Conservation (phyloP, 805 yeast genomes). For the Teunomyces cretensis region DNA sequence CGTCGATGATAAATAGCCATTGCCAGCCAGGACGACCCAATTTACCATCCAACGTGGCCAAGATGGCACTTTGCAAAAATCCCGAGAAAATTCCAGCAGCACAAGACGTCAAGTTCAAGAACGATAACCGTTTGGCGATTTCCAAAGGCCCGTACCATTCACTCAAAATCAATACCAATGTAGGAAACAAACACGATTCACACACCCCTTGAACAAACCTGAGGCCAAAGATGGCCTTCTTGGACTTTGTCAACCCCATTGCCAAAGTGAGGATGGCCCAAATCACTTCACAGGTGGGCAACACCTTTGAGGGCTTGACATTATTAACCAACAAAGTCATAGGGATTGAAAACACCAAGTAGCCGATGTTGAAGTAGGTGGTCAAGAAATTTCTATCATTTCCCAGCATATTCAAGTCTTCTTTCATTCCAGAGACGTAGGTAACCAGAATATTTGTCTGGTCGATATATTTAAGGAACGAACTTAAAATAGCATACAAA, state of each 20-base stretch:
- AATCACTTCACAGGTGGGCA: slow-evolving; percentile 31
- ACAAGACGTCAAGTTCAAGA: slow-evolving; percentile 1
- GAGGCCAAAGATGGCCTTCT: slow-evolving; percentile 13
- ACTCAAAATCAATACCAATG: slow-evolving; percentile 16
- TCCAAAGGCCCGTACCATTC: slow-evolving; percentile 21
- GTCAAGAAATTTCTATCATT: slow-evolving; percentile 11
- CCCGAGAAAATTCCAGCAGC: slow-evolving; percentile 15
- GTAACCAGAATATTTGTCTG: slow-evolving; percentile 22
- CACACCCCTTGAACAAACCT: slow-evolving; percentile 25
- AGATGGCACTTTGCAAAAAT: slow-evolving; percentile 20
- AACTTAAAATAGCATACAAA: slow-evolving; percentile 15
- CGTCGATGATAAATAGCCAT: slow-evolving; percentile 44
- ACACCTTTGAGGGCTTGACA: slow-evolving; percentile 27
- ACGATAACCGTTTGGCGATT: slow-evolving; percentile 10
- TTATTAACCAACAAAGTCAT: slow-evolving; percentile 14
- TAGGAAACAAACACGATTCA: slow-evolving; percentile 22
- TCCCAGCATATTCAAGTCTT: slow-evolving; percentile 16
- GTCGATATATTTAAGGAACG: slow-evolving; percentile 17
- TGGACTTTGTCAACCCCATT: slow-evolving; percentile 26
- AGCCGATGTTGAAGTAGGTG: slow-evolving; percentile 13
- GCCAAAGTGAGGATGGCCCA: slow-evolving; percentile 40
- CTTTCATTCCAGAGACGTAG: slow-evolving; percentile 20
- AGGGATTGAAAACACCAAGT: slow-evolving; percentile 9
- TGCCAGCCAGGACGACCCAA: slow-evolving; percentile 45
- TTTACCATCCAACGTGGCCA: slow-evolving; percentile 31